Percentiles rank a stretch among this genome's conserved stretches.
phyloP scores from a whole-genome alignment of 2,329 filamentous ascomycete species.

The Clathrospora elynae region DNA sequence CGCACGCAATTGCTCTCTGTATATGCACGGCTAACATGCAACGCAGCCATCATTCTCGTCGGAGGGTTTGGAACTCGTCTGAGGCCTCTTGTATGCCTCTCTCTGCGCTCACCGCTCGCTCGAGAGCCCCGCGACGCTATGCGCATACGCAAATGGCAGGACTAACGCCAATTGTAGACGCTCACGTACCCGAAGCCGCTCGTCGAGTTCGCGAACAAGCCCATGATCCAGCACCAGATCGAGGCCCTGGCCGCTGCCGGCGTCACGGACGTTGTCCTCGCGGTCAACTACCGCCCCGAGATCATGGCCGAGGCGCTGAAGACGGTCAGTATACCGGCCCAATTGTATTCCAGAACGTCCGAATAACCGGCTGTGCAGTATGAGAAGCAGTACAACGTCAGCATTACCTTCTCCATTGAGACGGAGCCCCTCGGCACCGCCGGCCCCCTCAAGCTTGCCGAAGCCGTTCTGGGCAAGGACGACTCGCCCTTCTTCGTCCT shows the following conservation, averaged over 20 bases:
- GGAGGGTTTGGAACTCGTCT: constrained; percentile 98
- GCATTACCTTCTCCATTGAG: constrained; percentile 97
- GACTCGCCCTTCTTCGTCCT: constrained; percentile 96
- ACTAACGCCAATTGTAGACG: constrained; percentile 64
- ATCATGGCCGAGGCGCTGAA: constrained; percentile 93
- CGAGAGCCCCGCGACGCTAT: constrained; percentile 25
- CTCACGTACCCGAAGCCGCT: constrained; percentile 96
- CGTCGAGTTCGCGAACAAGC: constrained; percentile 98
- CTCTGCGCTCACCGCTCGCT: constrained; percentile 23
- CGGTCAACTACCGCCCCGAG: constrained; percentile 98
- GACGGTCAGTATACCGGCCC: constrained; percentile 64
- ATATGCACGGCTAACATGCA: constrained; percentile 14
- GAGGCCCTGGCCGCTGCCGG: constrained; percentile 91
- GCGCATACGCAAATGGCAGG: constrained; percentile 9
- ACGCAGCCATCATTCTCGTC: constrained; percentile 91
- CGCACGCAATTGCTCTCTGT: constrained; percentile 11
- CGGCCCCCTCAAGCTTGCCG: constrained; percentile 92
- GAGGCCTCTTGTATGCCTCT: constrained; percentile 76
- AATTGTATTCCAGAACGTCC: constrained; percentile 3
- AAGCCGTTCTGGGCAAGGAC: constrained; percentile 89
- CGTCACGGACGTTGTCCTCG: constrained; percentile 95
- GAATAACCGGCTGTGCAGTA: constrained; percentile 60
- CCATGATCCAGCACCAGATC: constrained; percentile 98
- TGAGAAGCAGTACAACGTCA: constrained; percentile 88
- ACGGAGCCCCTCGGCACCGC: constrained; percentile 93